Conservation (phyloP, 1,139 yeast species). For the Protomyces inundatus region DNA sequence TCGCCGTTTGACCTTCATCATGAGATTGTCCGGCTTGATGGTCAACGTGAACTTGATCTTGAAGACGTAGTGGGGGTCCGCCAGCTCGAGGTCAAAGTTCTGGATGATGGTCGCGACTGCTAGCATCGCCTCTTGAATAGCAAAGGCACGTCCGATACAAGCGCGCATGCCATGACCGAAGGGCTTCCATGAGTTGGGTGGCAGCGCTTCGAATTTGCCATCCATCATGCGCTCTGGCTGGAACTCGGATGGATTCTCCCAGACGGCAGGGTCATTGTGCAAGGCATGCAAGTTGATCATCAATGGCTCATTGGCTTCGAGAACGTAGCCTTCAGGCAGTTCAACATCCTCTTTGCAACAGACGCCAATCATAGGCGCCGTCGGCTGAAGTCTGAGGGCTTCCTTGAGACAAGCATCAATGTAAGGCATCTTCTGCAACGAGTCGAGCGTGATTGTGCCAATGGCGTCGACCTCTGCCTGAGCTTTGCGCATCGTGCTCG, state of each 20-base stretch:
- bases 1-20: slow-evolving; percentile 19
- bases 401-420: slow-evolving; percentile 26
- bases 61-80: slow-evolving; percentile 18
- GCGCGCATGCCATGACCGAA: slow-evolving; percentile 25
- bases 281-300: slow-evolving; percentile 12
- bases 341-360: slow-evolving; percentile 10
- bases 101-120: slow-evolving; percentile 22
- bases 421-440: slow-evolving; percentile 17
- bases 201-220: slow-evolving; percentile 12
- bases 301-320: slow-evolving; percentile 19
- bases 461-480: slow-evolving; percentile 26
- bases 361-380: slow-evolving; percentile 23
- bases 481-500: slow-evolving; percentile 14
- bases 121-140: slow-evolving; percentile 23
- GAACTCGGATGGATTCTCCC: slow-evolving; percentile 22
- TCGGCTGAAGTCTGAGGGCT: slow-evolving; percentile 23
- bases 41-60: slow-evolving; percentile 18
- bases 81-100: slow-evolving; percentile 23
- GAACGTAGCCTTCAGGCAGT: slow-evolving; percentile 20
- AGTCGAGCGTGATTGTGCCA: slow-evolving; percentile 21
- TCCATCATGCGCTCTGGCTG: slow-evolving; percentile 27
- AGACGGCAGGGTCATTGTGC: slow-evolving; percentile 20
- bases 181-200: slow-evolving; percentile 23
- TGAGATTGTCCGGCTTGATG: slow-evolving; percentile 21
- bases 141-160: slow-evolving; percentile 27